These are phyloP conservation scores for Vigna nakashimae DNA, from an alignment of 306 rosid genomes.

Conservation along the genomic window DNA sequence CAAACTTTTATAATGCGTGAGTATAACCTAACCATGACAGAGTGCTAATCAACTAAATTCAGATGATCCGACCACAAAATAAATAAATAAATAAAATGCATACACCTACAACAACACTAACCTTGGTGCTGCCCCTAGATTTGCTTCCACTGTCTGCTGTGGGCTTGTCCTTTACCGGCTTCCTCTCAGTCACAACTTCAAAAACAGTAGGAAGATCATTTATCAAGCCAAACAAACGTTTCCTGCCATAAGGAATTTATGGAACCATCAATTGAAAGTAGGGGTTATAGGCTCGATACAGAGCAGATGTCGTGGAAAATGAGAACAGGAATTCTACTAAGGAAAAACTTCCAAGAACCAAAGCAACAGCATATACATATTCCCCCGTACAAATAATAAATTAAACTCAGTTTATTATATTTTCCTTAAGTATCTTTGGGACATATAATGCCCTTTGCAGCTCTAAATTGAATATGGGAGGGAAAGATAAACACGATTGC, in stretches of 20 bases:
- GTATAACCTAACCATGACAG: background rate
- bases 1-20: background rate
- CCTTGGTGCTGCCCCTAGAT: slow-evolving; percentile 91
- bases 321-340: slow-evolving; percentile 34
- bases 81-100: background rate
- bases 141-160: slow-evolving; percentile 96
- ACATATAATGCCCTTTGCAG: slow-evolving; percentile 6
- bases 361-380: slow-evolving; percentile 9
- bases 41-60: slow-evolving; percentile 22
- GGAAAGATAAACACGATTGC: background rate
- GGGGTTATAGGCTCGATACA: slow-evolving; percentile 24
- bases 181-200: slow-evolving; percentile 97
- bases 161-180: slow-evolving; percentile 87
- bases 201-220: slow-evolving; percentile 97
- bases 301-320: slow-evolving; percentile 18
- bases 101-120: slow-evolving; percentile 38
- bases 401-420: background rate
- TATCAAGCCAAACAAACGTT: slow-evolving; percentile 93
- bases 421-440: background rate
- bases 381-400: slow-evolving; percentile 2
- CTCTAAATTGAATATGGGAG: background rate
- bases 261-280: slow-evolving; percentile 32
- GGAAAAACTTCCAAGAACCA: slow-evolving; percentile 14
- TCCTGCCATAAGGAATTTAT: slow-evolving; percentile 68
- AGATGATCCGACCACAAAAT: background rate